These are phyloP conservation scores for Rhodotorula taiwanensis DNA, from an alignment of 768 basidiomycete genomes.

Conservation along the genomic window DNA sequence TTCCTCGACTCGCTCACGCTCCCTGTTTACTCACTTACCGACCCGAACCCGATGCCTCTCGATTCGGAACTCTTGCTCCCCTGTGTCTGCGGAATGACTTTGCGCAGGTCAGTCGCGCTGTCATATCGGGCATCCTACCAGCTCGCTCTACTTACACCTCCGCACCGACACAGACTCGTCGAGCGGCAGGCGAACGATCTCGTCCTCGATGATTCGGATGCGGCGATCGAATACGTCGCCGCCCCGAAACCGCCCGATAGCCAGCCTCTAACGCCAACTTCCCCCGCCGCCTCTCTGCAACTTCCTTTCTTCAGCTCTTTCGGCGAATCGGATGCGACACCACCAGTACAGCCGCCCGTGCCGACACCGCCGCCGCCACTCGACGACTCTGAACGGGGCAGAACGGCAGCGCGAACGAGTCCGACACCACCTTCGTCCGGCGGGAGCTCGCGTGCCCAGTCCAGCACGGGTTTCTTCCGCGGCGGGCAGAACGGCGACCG, in stretches of 20 bases:
- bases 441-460: not conserved
- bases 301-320: not conserved
- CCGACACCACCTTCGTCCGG: not conserved
- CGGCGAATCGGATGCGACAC: constrained; percentile 11
- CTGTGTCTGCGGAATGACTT: constrained; percentile 19
- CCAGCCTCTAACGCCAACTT: not conserved
- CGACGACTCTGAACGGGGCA: constrained; percentile 1
- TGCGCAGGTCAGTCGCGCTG: constrained; percentile 6
- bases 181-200: constrained; percentile 18
- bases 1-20: constrained; percentile 35
- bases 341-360: too few species aligned
- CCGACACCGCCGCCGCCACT: too few species aligned
- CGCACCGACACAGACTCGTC: constrained; percentile 9
- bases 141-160: not conserved
- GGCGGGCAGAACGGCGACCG: constrained; percentile 6
- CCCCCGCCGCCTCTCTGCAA: not conserved
- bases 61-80: constrained; percentile 20
- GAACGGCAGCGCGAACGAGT: not conserved
- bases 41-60: constrained; percentile 28
- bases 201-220: constrained; percentile 12
- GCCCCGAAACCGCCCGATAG: constrained; percentile 3
- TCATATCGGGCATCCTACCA: not conserved
- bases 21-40: constrained; percentile 31
- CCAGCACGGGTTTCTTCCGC: constrained; percentile 18
- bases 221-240: constrained; percentile 25